These are phyloP conservation scores for Kwoniella sp. DNA, from an alignment of 768 basidiomycete genomes.

Conservation along the genomic window DNA sequence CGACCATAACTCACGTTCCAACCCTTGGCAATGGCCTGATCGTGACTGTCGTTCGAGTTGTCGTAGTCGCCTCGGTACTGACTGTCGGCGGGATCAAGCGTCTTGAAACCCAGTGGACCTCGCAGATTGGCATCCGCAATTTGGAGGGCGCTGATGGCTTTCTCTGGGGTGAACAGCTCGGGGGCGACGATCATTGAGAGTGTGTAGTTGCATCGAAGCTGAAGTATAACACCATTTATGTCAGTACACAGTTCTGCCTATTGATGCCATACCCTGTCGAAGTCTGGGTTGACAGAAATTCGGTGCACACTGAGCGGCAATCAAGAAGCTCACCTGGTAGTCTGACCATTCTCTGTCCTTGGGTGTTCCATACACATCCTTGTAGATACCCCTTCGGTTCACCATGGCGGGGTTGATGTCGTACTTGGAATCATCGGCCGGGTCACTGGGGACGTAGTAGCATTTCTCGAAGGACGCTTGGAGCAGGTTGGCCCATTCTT, in stretches of 20 bases:
- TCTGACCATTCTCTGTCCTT: constrained; percentile 89
- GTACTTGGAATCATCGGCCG: constrained; percentile 70
- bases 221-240: too few species aligned
- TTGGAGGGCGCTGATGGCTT: constrained; percentile 75
- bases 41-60: constrained; percentile 87
- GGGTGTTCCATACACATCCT: constrained; percentile 93
- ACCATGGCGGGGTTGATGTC: constrained; percentile 69
- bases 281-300: too few species aligned
- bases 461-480: constrained; percentile 83
- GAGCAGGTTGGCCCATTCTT: constrained; percentile 83
- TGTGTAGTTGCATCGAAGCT: constrained; percentile 84
- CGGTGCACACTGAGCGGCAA: background rate
- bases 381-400: constrained; percentile 93
- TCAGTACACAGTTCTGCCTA: too few species aligned
- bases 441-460: constrained; percentile 87
- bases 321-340: constrained; percentile 67
- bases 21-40: constrained; percentile 83
- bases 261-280: too few species aligned
- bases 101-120: constrained; percentile 95
- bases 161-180: constrained; percentile 80
- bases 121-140: constrained; percentile 79
- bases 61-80: constrained; percentile 92
- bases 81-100: constrained; percentile 79
- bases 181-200: constrained; percentile 97
- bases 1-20: constrained; percentile 76